Conservation (phyloP, 495 filamentous ascomycete species). For the Penicillium fimorum region DNA sequence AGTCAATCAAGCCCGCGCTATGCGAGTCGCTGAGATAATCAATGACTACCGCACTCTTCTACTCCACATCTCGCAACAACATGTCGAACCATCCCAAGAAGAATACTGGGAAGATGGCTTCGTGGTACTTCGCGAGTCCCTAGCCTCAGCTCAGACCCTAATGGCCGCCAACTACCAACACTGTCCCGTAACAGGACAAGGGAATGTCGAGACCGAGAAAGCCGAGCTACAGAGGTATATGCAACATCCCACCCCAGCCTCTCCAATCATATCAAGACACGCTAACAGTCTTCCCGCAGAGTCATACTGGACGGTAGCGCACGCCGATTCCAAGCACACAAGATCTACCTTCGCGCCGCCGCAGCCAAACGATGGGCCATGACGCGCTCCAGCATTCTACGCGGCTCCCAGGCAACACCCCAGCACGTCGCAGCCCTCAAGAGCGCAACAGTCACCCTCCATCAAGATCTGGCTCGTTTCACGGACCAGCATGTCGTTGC, state of each 20-base stretch:
- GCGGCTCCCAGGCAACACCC: conserved; percentile 59
- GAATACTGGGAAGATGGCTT: conserved; percentile 81
- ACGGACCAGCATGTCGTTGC: conserved; percentile 65
- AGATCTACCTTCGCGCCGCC: conserved; percentile 75
- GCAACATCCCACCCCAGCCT: too few species aligned
- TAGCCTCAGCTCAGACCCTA: conserved; percentile 70
- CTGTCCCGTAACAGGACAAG: conserved; percentile 45
- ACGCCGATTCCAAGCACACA: conserved; percentile 80
- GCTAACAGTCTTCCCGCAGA: conserved; percentile 40
- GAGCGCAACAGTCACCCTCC: conserved; percentile 51
- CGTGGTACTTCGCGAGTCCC: conserved; percentile 70
- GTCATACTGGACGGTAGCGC: conserved; percentile 75
- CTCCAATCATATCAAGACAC: background rate
- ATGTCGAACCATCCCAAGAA: conserved; percentile 54
- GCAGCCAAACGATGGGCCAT: conserved; percentile 81
- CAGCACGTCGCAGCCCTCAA: conserved; percentile 59
- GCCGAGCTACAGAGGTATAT: conserved; percentile 72
- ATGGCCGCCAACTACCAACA: conserved; percentile 67
- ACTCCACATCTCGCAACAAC: conserved; percentile 71
- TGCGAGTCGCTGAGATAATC: conserved; percentile 80
- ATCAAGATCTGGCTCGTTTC: conserved; percentile 64
- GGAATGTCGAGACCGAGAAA: conserved; percentile 67
- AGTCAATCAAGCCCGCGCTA: conserved; percentile 84
- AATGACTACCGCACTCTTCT: conserved; percentile 82
- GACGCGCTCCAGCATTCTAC: conserved; percentile 63